phyloP scores from a whole-genome alignment of 2,329 filamentous ascomycete genomes.

The Aspergillus fumigatiaffinis region DNA sequence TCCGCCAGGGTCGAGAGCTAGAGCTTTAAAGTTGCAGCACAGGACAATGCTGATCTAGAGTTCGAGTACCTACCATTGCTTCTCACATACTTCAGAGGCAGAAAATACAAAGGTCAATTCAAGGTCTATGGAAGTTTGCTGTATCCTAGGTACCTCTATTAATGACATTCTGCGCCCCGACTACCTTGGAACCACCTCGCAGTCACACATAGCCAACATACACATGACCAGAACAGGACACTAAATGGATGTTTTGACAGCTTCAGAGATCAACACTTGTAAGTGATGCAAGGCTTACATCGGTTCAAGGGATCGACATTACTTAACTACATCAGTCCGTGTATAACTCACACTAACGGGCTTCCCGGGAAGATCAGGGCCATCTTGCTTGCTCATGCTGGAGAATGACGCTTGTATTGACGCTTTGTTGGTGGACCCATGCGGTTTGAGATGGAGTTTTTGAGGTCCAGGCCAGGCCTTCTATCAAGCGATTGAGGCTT shows the following conservation, averaged over 20 bases:
- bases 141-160: background rate
- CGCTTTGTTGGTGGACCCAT: background rate
- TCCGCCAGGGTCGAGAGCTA: no score
- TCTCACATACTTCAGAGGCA: no score
- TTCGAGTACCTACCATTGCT: no score
- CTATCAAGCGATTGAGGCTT: background rate
- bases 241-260: background rate
- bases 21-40: no score
- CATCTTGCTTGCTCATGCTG: background rate
- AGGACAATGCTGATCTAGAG: no score
- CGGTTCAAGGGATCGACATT: background rate
- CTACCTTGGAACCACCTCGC: background rate
- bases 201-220: background rate
- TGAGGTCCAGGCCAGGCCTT: background rate
- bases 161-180: no score
- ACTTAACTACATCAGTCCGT: background rate
- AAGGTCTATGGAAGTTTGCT: background rate
- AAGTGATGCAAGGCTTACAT: background rate
- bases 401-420: background rate
- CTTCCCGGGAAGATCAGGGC: background rate
- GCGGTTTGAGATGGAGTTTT: background rate
- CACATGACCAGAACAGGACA: background rate
- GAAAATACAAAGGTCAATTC: background rate
- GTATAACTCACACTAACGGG: background rate
- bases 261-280: background rate